Percentiles rank a stretch among this genome's conserved stretches.
Evolutionary conservation across 352 stramenopile species (phyloP).

Genomic region (Pseudoperonospora humuli): DNA sequence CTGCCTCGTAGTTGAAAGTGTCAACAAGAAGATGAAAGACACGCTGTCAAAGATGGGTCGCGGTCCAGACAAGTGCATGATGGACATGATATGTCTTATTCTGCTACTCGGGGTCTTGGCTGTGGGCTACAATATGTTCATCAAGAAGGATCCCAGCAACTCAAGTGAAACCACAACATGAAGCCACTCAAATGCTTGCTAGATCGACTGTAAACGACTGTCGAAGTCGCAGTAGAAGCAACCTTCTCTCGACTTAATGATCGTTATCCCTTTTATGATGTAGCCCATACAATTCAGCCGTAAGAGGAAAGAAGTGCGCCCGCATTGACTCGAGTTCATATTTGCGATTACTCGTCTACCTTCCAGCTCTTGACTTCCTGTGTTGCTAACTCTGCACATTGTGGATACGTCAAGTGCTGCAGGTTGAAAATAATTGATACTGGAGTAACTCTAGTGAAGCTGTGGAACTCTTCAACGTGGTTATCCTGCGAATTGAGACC

Average conservation of each 20-base stretch:
- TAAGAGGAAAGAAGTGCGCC: slow-evolving; percentile 21
- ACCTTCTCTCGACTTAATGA: slow-evolving; percentile 1
- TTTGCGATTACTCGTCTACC: slow-evolving; percentile 23
- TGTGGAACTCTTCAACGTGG: background rate
- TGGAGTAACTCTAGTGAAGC: background rate
- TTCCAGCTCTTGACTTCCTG: no score
- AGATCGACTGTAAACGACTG: background rate
- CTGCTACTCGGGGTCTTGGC: slow-evolving; percentile 75
- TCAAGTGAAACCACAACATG: slow-evolving; percentile 21
- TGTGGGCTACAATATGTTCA: slow-evolving; percentile 86
- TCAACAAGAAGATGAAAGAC: slow-evolving; percentile 85
- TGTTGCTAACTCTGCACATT: no score
- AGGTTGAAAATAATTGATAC: background rate
- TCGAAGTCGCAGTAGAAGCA: background rate
- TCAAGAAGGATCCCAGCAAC: slow-evolving; percentile 49
- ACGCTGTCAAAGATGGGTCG: slow-evolving; percentile 64
- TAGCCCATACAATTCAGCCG: slow-evolving; percentile 12
- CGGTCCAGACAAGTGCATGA: slow-evolving; percentile 82
- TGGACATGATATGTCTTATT: slow-evolving; percentile 87
- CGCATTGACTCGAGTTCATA: no score
- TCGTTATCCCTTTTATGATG: slow-evolving; percentile 11
- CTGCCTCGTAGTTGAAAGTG: slow-evolving; percentile 53
- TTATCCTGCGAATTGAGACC: background rate
- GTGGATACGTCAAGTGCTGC: no score
- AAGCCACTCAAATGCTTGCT: background rate